Conservation (phyloP, 2,329 filamentous ascomycete genomes). For the Bisporella sp. region DNA sequence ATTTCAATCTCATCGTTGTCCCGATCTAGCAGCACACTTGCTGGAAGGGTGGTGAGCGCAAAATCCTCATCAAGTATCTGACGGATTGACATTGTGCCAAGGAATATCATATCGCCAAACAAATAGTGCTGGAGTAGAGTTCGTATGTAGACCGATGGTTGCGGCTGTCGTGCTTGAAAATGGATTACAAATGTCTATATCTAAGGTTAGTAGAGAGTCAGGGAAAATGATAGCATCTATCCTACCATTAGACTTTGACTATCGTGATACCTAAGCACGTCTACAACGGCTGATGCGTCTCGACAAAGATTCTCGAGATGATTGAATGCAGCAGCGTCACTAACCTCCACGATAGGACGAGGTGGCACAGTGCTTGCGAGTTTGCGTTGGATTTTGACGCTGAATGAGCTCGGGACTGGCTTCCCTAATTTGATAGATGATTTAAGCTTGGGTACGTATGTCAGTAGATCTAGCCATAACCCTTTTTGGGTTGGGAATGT, state of each 20-base stretch:
- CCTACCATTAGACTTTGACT: constrained; percentile 63
- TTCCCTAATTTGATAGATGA: constrained; percentile 55
- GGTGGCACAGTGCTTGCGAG: constrained; percentile 92
- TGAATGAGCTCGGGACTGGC: constrained; percentile 72
- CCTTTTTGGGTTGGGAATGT: constrained; percentile 30
- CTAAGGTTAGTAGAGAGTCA: constrained; percentile 1
- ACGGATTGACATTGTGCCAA: constrained; percentile 62
- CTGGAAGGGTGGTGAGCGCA: constrained; percentile 67
- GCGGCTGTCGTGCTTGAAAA: constrained; percentile 73
- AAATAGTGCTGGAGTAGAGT: constrained; percentile 72
- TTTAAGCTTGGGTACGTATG: constrained; percentile 46
- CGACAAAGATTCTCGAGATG: constrained; percentile 65
- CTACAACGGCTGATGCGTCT: constrained; percentile 63
- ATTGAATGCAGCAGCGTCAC: constrained; percentile 62
- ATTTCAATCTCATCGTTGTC: constrained; percentile 71
- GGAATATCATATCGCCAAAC: constrained; percentile 63
- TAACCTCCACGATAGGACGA: constrained; percentile 75
- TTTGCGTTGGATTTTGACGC: constrained; percentile 81
- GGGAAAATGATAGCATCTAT: constrained; percentile 7
- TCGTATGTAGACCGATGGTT: constrained; percentile 77
- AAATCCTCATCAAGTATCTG: constrained; percentile 78
- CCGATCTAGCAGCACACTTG: constrained; percentile 62
- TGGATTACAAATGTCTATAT: constrained; percentile 62
- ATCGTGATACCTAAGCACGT: constrained; percentile 60
- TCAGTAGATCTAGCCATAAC: constrained; percentile 34